Conservation (phyloP, 1,139 yeast genomes). For the Debaryomyces sp. region DNA sequence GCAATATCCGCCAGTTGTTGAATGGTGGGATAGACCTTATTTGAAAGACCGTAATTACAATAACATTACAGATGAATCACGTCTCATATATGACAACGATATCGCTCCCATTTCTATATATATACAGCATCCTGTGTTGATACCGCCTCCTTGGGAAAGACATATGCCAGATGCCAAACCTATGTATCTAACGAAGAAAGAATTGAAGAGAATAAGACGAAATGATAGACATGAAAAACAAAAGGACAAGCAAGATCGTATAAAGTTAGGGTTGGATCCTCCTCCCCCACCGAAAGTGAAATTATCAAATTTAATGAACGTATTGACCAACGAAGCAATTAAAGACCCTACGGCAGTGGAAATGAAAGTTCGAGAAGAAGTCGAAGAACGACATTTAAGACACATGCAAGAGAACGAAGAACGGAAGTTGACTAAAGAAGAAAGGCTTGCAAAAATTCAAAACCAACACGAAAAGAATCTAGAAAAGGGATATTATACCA, state of each 20-base stretch:
- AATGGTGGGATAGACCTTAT: slow-evolving; percentile 82
- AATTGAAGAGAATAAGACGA: slow-evolving; percentile 71
- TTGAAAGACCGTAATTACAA: slow-evolving; percentile 34
- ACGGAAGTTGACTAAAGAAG: slow-evolving; percentile 63
- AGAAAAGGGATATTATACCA: slow-evolving; percentile 52
- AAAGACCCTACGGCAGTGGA: slow-evolving; percentile 90
- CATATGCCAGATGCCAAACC: slow-evolving; percentile 45
- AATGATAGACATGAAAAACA: slow-evolving; percentile 66
- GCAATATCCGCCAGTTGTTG: slow-evolving; percentile 58
- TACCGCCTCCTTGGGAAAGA: slow-evolving; percentile 59
- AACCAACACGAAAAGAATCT: slow-evolving; percentile 48
- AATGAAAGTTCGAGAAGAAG: slow-evolving; percentile 66
- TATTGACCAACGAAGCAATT: slow-evolving; percentile 83
- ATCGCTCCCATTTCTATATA: slow-evolving; percentile 59
- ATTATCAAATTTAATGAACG: slow-evolving; percentile 80
- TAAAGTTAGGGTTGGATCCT: slow-evolving; percentile 78
- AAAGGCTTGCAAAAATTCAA: slow-evolving; percentile 52
- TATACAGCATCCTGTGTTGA: slow-evolving; percentile 81
- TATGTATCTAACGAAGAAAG: slow-evolving; percentile 72
- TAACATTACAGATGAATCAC: slow-evolving; percentile 20
- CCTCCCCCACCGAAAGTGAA: slow-evolving; percentile 92
- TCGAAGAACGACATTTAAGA: slow-evolving; percentile 58
- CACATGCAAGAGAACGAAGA: slow-evolving; percentile 67
- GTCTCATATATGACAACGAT: slow-evolving; percentile 36
- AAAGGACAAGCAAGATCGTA: slow-evolving; percentile 75